Evolutionary conservation across 257 asterid genomes (phyloP).

Genomic region (Verbascum thapsus): DNA sequence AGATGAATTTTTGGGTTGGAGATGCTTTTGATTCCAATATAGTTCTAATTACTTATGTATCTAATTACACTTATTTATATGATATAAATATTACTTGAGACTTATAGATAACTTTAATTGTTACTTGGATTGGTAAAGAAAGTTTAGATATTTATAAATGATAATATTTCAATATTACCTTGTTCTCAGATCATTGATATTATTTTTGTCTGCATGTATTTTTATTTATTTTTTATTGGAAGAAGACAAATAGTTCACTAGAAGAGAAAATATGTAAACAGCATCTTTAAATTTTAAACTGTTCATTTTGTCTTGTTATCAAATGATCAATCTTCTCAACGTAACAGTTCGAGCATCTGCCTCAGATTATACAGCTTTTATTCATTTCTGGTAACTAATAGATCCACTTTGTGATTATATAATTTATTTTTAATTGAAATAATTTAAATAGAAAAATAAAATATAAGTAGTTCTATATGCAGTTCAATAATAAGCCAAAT

Average conservation of each 20-base stretch:
- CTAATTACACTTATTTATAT: no score
- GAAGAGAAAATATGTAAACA: slow-evolving; percentile 12
- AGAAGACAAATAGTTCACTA: slow-evolving; percentile 43
- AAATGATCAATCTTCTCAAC: slow-evolving; percentile 35
- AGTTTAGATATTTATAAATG: neutral
- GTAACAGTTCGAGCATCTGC: neutral
- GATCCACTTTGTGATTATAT: no score
- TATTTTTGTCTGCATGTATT: slow-evolving; percentile 32
- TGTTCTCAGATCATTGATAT: slow-evolving; percentile 15
- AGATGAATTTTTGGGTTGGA: no score
- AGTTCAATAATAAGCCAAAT: neutral
- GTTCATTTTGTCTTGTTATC: slow-evolving; percentile 14
- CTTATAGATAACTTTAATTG: no score
- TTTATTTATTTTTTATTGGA: slow-evolving; percentile 30
- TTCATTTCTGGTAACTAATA: no score
- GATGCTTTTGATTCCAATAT: no score
- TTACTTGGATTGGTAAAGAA: neutral
- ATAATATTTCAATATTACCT: slow-evolving; percentile 24
- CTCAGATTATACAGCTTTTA: no score
- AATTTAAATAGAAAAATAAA: no score
- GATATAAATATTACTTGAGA: no score
- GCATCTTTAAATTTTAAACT: neutral
- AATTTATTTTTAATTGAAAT: no score
- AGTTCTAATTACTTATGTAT: no score
- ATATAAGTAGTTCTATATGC: no score